These are phyloP conservation scores for Cladophialophora chaetospira DNA, from an alignment of 2,329 filamentous ascomycete species.

Conservation along the genomic window DNA sequence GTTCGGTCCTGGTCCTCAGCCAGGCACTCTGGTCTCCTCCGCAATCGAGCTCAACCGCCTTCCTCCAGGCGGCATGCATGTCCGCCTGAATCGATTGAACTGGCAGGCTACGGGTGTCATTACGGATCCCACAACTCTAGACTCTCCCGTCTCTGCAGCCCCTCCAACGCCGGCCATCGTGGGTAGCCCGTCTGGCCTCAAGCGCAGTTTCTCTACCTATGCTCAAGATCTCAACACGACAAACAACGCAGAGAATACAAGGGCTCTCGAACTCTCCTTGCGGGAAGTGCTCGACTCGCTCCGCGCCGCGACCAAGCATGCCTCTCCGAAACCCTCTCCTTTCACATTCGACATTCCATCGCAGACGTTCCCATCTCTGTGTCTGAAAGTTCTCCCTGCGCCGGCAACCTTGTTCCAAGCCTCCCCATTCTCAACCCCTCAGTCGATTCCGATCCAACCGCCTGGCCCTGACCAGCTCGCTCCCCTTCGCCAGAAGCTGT, in stretches of 20 bases:
- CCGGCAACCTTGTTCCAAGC: constrained; percentile 76
- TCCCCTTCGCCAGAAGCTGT: constrained; percentile 68
- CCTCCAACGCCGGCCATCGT: constrained; percentile 35
- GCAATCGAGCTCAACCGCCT: constrained; percentile 20
- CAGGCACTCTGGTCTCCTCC: constrained; percentile 9
- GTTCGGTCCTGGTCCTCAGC: constrained; percentile 8
- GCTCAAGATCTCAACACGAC: constrained; percentile 28
- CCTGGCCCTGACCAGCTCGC: constrained; percentile 74
- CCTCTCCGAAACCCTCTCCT: constrained; percentile 47
- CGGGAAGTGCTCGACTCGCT: constrained; percentile 79
- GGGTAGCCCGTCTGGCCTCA: constrained; percentile 30
- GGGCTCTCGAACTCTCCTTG: constrained; percentile 80
- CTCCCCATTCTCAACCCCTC: constrained; percentile 73
- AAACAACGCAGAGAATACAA: constrained; percentile 64
- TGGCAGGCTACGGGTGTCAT: constrained; percentile 81
- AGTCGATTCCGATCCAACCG: constrained; percentile 78
- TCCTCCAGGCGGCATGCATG: constrained; percentile 31
- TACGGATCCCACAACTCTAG: constrained; percentile 66
- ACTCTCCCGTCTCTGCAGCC: constrained; percentile 42
- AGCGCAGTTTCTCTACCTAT: constrained; percentile 31
- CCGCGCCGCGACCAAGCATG: constrained; percentile 66
- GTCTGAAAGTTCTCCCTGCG: constrained; percentile 75
- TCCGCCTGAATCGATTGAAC: constrained; percentile 60
- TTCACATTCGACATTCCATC: constrained; percentile 83
- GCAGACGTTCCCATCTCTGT: constrained; percentile 83